A percentile compares a stretch with the other conserved stretches of the same genome.
These are phyloP conservation scores for Aegilops bicornis DNA, from an alignment of 176 grass and related monocot species.

Conservation along the genomic window DNA sequence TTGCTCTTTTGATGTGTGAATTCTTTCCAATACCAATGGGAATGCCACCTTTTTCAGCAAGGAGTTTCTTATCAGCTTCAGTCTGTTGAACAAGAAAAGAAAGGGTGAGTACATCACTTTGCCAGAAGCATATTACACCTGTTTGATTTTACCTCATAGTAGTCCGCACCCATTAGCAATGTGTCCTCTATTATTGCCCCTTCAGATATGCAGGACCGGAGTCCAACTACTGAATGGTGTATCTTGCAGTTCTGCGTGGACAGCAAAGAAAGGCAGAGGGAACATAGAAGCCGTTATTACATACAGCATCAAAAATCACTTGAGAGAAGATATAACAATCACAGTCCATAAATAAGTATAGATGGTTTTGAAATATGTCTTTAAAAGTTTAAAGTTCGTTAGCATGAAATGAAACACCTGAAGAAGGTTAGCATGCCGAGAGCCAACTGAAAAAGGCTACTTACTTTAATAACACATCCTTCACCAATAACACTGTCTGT, in stretches of 20 bases:
- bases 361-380: not conserved
- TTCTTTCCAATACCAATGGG: slow-evolving; percentile 94
- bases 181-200: slow-evolving; percentile 90
- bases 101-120: slow-evolving; percentile 17
- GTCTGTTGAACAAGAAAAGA: slow-evolving; percentile 49
- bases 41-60: slow-evolving; percentile 67
- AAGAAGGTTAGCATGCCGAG: slow-evolving; percentile 15
- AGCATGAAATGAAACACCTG: slow-evolving; percentile 10
- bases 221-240: slow-evolving; percentile 92
- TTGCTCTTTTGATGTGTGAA: slow-evolving; percentile 83
- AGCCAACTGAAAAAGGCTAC: slow-evolving; percentile 9
- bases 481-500: slow-evolving; percentile 97
- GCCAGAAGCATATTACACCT: slow-evolving; percentile 19
- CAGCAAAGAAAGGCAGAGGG: not conserved
- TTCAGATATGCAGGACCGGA: slow-evolving; percentile 96
- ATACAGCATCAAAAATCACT: slow-evolving; percentile 20
- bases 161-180: slow-evolving; percentile 96
- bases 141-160: slow-evolving; percentile 77
- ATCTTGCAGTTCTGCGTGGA: slow-evolving; percentile 85
- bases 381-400: not conserved
- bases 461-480: slow-evolving; percentile 96
- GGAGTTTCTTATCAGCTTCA: slow-evolving; percentile 72
- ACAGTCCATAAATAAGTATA: not conserved
- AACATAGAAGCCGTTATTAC: not conserved
- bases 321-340: slow-evolving; percentile 13